Conservation (phyloP, 345 rosid species). For the Citrus sp. region DNA sequence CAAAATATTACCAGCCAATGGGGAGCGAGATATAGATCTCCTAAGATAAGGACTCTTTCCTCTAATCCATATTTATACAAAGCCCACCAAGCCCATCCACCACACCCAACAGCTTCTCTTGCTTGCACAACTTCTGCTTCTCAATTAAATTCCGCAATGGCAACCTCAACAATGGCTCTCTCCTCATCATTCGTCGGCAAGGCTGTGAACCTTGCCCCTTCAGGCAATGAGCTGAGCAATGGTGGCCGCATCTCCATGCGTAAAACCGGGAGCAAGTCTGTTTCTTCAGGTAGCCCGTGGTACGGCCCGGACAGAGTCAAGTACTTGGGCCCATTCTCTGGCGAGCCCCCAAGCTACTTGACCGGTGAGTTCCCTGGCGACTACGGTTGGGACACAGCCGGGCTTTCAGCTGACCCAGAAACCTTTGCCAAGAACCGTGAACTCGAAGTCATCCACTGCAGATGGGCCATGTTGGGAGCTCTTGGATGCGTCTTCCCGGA, state of each 20-base stretch:
- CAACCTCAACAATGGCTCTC: conserved; percentile 67
- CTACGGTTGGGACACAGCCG: conserved; percentile 82
- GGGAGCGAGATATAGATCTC: too few species aligned
- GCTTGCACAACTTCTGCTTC: not conserved
- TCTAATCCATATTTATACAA: conserved; percentile 5
- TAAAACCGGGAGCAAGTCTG: conserved; percentile 34
- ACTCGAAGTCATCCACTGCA: conserved; percentile 74
- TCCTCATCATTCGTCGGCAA: conserved; percentile 64
- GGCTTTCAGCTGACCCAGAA: conserved; percentile 84
- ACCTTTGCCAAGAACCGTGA: conserved; percentile 91
- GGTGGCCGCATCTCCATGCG: conserved; percentile 63
- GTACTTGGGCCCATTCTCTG: conserved; percentile 73
- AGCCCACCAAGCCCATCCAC: conserved; percentile 4
- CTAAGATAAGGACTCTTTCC: too few species aligned
- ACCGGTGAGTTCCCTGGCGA: conserved; percentile 81
- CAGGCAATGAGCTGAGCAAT: conserved; percentile 38
- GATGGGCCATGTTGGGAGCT: conserved; percentile 90
- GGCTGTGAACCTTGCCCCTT: conserved; percentile 50
- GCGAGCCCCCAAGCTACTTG: conserved; percentile 65
- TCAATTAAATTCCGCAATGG: conserved; percentile 12
- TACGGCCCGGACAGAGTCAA: conserved; percentile 73
- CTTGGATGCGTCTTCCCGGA: conserved; percentile 79
- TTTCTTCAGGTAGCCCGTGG: conserved; percentile 61
- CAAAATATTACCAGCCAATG: too few species aligned
- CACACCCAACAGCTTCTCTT: not conserved